phyloP scores from a whole-genome alignment of 2,329 filamentous ascomycete genomes.

The Colletotrichum sp. region DNA sequence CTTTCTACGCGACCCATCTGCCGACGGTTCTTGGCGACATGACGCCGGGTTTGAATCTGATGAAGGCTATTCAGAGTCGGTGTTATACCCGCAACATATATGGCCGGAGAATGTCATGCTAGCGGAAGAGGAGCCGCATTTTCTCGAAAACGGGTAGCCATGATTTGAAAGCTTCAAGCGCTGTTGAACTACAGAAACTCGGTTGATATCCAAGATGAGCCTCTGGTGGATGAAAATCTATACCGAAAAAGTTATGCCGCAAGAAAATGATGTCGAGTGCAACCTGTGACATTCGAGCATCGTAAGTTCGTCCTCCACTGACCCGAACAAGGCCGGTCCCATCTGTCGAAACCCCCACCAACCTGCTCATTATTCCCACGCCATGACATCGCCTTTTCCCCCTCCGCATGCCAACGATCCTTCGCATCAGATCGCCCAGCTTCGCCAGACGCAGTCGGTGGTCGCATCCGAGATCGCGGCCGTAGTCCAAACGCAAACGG shows the following conservation, averaged over 20 bases:
- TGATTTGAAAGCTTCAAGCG: background rate
- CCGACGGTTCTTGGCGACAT: background rate
- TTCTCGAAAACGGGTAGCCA: background rate
- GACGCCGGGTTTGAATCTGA: background rate
- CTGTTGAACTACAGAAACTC: conserved; percentile 19
- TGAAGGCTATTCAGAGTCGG: background rate
- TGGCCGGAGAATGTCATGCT: background rate
- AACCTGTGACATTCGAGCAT: conserved; percentile 14
- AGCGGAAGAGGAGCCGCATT: background rate
- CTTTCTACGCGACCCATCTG: background rate
- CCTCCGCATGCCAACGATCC: background rate
- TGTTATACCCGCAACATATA: background rate
- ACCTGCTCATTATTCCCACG: conserved; percentile 1
- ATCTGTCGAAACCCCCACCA: background rate
- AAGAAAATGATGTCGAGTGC: conserved; percentile 8
- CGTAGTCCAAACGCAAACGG: background rate
- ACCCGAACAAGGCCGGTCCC: background rate
- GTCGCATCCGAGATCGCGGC: background rate
- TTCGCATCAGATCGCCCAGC: background rate
- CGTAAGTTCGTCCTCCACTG: background rate
- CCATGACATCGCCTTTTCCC: background rate
- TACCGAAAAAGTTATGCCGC: conserved; percentile 1
- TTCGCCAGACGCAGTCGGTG: background rate
- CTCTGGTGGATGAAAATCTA: background rate
- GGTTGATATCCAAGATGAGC: background rate